Evolutionary conservation across 257 asterid genomes (phyloP), one percentile per base, ranked within the genome.

Genomic region (Solanum pinnatisectum): DNA sequence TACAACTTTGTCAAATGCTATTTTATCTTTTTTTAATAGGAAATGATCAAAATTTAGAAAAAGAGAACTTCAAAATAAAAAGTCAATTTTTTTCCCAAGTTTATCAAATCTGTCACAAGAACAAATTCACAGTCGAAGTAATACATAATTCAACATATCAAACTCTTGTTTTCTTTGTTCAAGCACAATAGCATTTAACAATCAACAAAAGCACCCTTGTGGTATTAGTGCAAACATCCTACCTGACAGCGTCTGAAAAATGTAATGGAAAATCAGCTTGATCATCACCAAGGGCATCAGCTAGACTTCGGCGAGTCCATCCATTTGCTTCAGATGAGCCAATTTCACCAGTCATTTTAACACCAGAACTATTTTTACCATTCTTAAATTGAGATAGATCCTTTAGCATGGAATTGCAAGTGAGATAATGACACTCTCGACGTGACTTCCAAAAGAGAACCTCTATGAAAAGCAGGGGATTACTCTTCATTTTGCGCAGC

Each of bases 221-320:
- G 52, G 39, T 25, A 25, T 81, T 82, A 49, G 44, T 49, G 20
- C 85, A 88, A 68, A 71, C 65, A 83, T 49, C 59, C 30, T 73
- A 86, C 88, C 84, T 71, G 33, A 23, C 84, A 63, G 65, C 87
- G 35, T 90, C 92, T 33, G 84, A 88, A 87, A 82, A 87, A 16
- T 92, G 77, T 49, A 79, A 81, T 36, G 27, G 93, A 89, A 93
- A 89, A 92, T 94, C 94, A 42, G 92, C 94, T 83, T 92, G 99
- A 87, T 97, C 99, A 85, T 97, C 99, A 52, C 99, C 99, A 40
- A 97, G 94, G 74, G 99, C 98, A 91, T 97, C 99, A 23, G 99
- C 99, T 86, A 97, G 89, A 91, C 94, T 97, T 93, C 98, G 93
- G 86, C 91, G 94, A 42, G 86, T 91, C 95, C 96, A 93, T 89